Base-by-base conservation (phyloP, 2,329 filamentous ascomycete species). In the Penicillium italicum region DNA sequence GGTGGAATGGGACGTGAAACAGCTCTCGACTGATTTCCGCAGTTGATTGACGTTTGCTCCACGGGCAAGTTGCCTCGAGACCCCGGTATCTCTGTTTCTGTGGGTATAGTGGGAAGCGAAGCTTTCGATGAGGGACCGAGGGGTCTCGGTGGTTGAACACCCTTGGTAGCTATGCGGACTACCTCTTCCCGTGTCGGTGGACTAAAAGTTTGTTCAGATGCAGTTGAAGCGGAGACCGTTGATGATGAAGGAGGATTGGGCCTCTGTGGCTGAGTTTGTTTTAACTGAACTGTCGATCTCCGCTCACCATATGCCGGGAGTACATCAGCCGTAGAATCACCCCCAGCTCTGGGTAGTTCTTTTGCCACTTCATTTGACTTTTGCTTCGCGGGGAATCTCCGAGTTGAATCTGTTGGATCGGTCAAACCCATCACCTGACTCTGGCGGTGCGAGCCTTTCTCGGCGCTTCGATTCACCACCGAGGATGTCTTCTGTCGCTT, bases 401-500 rank as follows among this genome's bases (percentile, higher is more conserved):
- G n/a, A 22, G 50, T 53, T 16, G 55, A 38, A 16, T 55, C 61
- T 1, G 62, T 52, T 12, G 53, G 34, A n/a, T 55, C 62, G 2
- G 64, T 68, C 45, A 70, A 45, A 44, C 69, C 66, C 42, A 69
- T 60, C 16, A 65, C 57, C 2, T 59, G 55, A 1, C 62, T 36
- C 9, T 48, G 56, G 18, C 50, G 34, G 47, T 26, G 55, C 18
- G 47, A 42, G 18, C 46, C 56, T 28, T 38, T 57, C 22, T 41
- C 50, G n/a, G 43, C 22, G 11, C 16, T 40, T 61, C 33, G 63
- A 53, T 53, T 62, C 56, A 33, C 9, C 26, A 51, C 47, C 9
- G 65, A 51, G n/a, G 52, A 54, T 20, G 62, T 59, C 50, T 62
- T 72, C 43, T 63, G 67, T 33, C 72, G 70, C 60, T 77, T 77